Evolutionary conservation across 2,329 filamentous ascomycete species (phyloP).

Genomic region (Colletotrichum plurivorum): DNA sequence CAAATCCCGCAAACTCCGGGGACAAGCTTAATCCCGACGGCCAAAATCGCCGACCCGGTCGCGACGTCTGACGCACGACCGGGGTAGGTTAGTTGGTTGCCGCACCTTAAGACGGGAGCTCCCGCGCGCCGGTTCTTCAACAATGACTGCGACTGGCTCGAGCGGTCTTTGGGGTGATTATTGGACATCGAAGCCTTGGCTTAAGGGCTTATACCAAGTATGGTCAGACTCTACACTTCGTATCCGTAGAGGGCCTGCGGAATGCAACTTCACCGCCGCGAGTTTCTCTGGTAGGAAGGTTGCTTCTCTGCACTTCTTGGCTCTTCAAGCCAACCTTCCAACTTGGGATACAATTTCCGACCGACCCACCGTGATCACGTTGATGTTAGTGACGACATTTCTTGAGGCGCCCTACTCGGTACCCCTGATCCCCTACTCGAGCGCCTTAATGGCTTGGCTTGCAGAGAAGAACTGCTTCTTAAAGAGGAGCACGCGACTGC

Average conservation of each 20-base stretch:
- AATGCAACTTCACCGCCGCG: neutral
- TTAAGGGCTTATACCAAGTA: too few relatives aligned
- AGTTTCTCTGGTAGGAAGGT: neutral
- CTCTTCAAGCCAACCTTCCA: neutral
- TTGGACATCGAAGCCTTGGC: too few relatives aligned
- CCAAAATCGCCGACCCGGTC: too few relatives aligned
- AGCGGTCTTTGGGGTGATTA: too few relatives aligned
- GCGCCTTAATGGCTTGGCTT: too few relatives aligned
- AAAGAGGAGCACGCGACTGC: neutral
- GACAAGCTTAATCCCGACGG: too few relatives aligned
- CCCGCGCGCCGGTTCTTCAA: neutral
- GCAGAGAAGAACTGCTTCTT: neutral
- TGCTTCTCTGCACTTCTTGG: neutral
- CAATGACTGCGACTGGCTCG: too few relatives aligned
- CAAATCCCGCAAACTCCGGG: constrained; percentile 15
- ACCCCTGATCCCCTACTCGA: too few relatives aligned
- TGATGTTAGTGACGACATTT: neutral
- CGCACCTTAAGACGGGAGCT: constrained; percentile 5
- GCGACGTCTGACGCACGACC: neutral
- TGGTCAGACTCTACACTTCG: neutral
- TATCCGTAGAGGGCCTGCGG: too few relatives aligned
- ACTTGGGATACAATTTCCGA: neutral
- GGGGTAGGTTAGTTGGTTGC: neutral
- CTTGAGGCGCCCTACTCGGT: too few relatives aligned
- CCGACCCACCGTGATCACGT: neutral